A percentile compares a stretch with the other conserved stretches of the same genome.
Conservation (phyloP, 73 alveolate genomes). For the Paramecium tetraurelia region DNA sequence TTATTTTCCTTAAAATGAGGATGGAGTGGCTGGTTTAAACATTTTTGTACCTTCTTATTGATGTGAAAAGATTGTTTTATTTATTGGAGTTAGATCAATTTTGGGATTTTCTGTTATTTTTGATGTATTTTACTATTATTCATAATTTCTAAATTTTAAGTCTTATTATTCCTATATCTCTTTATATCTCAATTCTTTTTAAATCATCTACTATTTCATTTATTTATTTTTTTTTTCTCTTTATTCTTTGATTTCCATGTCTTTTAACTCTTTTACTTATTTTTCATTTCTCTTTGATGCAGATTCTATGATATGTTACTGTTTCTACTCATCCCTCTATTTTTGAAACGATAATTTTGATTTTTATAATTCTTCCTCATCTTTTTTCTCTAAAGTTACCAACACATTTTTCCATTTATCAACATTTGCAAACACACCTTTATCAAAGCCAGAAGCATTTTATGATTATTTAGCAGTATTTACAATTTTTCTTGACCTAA, state of each 20-base stretch:
- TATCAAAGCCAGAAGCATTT: background rate
- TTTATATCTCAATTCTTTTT: background rate
- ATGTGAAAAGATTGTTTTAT: background rate
- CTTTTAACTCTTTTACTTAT: background rate
- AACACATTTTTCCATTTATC: slow-evolving; percentile 1
- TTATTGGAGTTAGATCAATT: background rate
- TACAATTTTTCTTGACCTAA: background rate
- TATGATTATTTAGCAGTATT: background rate
- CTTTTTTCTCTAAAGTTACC: background rate
- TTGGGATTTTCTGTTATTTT: background rate
- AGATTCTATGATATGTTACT: background rate
- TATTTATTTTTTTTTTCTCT: background rate
- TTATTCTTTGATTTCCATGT: background rate
- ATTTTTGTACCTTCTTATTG: background rate
- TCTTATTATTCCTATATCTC: background rate
- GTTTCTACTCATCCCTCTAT: background rate
- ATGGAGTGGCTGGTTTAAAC: background rate
- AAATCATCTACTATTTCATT: background rate
- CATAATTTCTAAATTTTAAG: background rate
- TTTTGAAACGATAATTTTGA: background rate
- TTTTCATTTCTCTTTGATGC: background rate
- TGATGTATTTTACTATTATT: background rate
- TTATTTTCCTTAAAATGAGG: background rate
- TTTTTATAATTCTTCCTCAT: background rate
- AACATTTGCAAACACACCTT: background rate